These are phyloP conservation scores for Austroboletus niveus DNA, from an alignment of 1,284 basidiomycete species.

Conservation along the genomic window DNA sequence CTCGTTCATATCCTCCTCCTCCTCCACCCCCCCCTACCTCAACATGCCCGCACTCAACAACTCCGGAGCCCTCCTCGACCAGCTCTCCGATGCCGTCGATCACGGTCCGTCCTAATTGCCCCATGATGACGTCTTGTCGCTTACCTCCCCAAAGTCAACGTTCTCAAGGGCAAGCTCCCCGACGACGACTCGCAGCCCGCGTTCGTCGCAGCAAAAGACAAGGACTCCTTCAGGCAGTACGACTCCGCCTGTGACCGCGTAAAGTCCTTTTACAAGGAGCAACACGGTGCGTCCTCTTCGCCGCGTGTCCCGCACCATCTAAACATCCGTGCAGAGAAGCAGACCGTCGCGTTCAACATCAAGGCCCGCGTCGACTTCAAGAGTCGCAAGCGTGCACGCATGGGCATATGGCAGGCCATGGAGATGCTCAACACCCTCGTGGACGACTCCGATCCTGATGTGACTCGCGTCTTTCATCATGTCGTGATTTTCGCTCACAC, in stretches of 20 bases:
- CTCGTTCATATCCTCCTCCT: neutral
- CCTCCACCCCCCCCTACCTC: neutral
- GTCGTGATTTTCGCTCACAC: constrained; percentile 12
- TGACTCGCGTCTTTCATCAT: constrained; percentile 34
- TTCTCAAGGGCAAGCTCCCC: constrained; percentile 60
- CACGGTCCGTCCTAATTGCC: constrained; percentile 46
- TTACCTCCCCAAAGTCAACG: constrained; percentile 51
- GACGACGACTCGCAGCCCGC: constrained; percentile 49
- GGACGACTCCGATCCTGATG: constrained; percentile 87
- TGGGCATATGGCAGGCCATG: constrained; percentile 89
- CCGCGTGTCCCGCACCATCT: neutral
- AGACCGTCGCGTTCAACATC: constrained; percentile 84
- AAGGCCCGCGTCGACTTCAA: constrained; percentile 73
- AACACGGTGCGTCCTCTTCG: constrained; percentile 58
- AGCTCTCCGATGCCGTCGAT: constrained; percentile 74
- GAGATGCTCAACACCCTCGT: constrained; percentile 86
- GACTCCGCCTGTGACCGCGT: constrained; percentile 83
- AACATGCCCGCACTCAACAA: constrained; percentile 27
- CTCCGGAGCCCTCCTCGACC: constrained; percentile 50
- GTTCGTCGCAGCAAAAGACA: constrained; percentile 80
- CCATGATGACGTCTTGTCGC: neutral
- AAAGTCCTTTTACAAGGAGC: constrained; percentile 85
- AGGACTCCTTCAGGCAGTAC: constrained; percentile 69
- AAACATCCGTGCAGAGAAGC: constrained; percentile 58
- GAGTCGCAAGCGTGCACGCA: constrained; percentile 59